phyloP scores from a whole-genome alignment of 2,329 filamentous ascomycete genomes.

The Fusarium anguioides region DNA sequence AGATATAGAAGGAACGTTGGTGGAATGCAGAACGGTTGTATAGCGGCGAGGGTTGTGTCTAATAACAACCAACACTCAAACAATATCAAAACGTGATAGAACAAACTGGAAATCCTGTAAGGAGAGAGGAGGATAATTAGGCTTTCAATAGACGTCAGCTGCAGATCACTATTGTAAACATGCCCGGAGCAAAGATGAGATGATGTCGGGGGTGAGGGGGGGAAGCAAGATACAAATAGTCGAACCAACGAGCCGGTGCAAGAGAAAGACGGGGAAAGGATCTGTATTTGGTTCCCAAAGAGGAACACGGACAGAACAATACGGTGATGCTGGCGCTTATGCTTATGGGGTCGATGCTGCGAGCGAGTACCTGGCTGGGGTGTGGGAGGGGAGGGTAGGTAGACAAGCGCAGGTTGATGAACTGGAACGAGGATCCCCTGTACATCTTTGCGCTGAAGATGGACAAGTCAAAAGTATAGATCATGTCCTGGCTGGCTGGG shows the following conservation, averaged over 20 bases:
- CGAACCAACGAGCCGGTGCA: slow-evolving; percentile 22
- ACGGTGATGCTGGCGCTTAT: slow-evolving; percentile 29
- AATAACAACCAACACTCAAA: neutral
- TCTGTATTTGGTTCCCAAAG: slow-evolving; percentile 23
- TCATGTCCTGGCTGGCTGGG: slow-evolving; percentile 5
- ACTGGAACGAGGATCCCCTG: slow-evolving; percentile 39
- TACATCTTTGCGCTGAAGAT: slow-evolving; percentile 1
- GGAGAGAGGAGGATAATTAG: neutral
- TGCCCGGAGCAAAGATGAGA: slow-evolving; percentile 13
- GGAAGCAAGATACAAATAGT: slow-evolving; percentile 39
- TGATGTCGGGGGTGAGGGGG: slow-evolving; percentile 24
- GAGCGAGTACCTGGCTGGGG: neutral
- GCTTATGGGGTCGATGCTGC: slow-evolving; percentile 5
- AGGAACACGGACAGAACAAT: slow-evolving; percentile 12
- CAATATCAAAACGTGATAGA: neutral
- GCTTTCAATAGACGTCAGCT: slow-evolving; percentile 1
- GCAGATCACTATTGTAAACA: slow-evolving; percentile 27
- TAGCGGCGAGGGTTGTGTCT: neutral
- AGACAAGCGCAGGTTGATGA: slow-evolving; percentile 21
- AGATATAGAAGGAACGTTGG: slow-evolving; percentile 23
- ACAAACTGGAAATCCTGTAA: neutral
- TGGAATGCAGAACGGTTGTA: slow-evolving; percentile 1
- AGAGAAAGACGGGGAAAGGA: slow-evolving; percentile 16
- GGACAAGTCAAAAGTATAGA: slow-evolving; percentile 2
- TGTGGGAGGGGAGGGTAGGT: slow-evolving; percentile 6